A percentile compares a stretch with the other conserved stretches of the same genome.
phyloP scores from a whole-genome alignment of 2,329 filamentous ascomycete genomes.

The Dactylellina cionopaga region DNA sequence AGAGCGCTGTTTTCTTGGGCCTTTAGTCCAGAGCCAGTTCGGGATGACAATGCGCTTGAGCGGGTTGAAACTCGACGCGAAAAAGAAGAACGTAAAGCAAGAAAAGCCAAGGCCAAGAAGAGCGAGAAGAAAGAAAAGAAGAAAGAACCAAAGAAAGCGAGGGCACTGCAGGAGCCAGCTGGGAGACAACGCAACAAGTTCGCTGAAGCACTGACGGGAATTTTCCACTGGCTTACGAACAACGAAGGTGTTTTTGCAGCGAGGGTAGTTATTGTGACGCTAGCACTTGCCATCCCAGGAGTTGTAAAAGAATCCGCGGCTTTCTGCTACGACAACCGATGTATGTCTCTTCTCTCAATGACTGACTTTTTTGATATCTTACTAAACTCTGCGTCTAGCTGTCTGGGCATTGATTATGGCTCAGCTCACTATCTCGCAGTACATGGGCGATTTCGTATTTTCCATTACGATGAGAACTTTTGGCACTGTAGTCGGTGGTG shows the following conservation, averaged over 20 bases:
- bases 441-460: slow-evolving; percentile 66
- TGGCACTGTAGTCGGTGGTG: slow-evolving; percentile 65
- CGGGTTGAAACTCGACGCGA: slow-evolving; percentile 41
- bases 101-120: slow-evolving; percentile 48
- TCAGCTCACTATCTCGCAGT: slow-evolving; percentile 64
- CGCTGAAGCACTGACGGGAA: slow-evolving; percentile 55
- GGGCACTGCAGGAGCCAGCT: neutral
- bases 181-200: slow-evolving; percentile 56
- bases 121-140: slow-evolving; percentile 22
- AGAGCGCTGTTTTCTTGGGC: slow-evolving; percentile 62
- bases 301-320: slow-evolving; percentile 62
- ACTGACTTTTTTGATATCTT: neutral
- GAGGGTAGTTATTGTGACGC: slow-evolving; percentile 64
- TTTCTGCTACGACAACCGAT: slow-evolving; percentile 67
- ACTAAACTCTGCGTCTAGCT: neutral
- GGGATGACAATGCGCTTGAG: slow-evolving; percentile 46
- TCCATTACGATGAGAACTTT: slow-evolving; percentile 62
- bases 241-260: slow-evolving; percentile 64
- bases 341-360: slow-evolving; percentile 54
- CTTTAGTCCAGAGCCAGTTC: slow-evolving; percentile 55
- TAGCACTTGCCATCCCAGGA: slow-evolving; percentile 63
- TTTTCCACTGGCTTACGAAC: slow-evolving; percentile 63
- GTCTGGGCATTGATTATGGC: slow-evolving; percentile 67
- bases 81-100: slow-evolving; percentile 42
- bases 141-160: neutral